Percentiles rank a stretch among this genome's conserved stretches.
Conservation (phyloP, 1,284 basidiomycete species). For the Trichosporon asahii region DNA sequence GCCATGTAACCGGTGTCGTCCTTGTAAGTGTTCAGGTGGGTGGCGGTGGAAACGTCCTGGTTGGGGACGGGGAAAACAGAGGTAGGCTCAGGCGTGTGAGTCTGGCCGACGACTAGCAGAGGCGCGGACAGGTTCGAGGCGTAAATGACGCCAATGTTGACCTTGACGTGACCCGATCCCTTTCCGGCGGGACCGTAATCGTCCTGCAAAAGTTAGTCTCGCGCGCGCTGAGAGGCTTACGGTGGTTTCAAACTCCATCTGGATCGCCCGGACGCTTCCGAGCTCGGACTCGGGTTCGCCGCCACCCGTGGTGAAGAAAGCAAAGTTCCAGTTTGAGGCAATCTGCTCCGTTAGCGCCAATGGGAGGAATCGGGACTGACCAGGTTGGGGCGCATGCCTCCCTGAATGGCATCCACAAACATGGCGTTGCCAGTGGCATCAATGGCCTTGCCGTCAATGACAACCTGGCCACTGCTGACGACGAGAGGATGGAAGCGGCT, state of each 20-base stretch:
- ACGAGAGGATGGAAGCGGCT: conserved; percentile 81
- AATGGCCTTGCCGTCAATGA: conserved; percentile 66
- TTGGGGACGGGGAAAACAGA: conserved; percentile 33
- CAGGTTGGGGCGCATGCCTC: conserved; percentile 87
- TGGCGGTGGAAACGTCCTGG: conserved; percentile 66
- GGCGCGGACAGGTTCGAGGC: conserved; percentile 22
- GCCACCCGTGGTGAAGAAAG: conserved; percentile 63
- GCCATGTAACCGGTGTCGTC: conserved; percentile 77
- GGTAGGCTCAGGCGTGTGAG: conserved; percentile 61
- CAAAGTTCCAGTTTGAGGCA: conserved; percentile 94
- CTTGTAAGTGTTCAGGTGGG: conserved; percentile 62
- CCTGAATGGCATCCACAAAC: conserved; percentile 96
- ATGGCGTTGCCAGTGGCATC: conserved; percentile 74
- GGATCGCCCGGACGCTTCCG: conserved; percentile 77
- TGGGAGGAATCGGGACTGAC: conserved; percentile 39
- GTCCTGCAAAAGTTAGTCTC: no score
- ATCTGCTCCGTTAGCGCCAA: conserved; percentile 49
- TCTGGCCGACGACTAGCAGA: conserved; percentile 55
- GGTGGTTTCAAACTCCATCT: conserved; percentile 95
- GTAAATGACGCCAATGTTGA: conserved; percentile 69
- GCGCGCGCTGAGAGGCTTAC: no score
- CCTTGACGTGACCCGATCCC: conserved; percentile 72
- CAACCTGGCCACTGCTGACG: conserved; percentile 65
- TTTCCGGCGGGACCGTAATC: conserved; percentile 68
- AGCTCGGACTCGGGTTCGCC: conserved; percentile 58